Evolutionary conservation across 768 basidiomycete genomes (phyloP).

Genomic region (Auriculariales sp.): DNA sequence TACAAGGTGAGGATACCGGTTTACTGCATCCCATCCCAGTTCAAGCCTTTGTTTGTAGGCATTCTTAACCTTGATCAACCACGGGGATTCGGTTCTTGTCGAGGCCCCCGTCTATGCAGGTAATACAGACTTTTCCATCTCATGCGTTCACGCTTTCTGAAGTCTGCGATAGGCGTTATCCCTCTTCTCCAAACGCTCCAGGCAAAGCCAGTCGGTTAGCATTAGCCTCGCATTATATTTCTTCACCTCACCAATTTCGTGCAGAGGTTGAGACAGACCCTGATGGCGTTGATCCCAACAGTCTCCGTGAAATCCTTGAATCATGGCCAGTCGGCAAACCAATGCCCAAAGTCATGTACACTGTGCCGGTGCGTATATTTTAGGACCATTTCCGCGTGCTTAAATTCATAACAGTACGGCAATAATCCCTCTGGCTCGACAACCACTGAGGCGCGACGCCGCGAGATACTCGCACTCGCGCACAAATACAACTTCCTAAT

Average conservation of each 20-base stretch:
- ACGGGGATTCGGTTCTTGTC: conserved; percentile 67
- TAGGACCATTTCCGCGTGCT: not conserved
- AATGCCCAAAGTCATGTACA: conserved; percentile 70
- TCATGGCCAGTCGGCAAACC: conserved; percentile 60
- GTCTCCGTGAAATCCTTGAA: conserved; percentile 49
- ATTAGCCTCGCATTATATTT: not conserved
- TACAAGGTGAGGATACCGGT: conserved; percentile 45
- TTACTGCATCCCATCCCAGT: not conserved
- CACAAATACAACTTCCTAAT: conserved; percentile 66
- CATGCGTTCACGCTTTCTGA: not conserved
- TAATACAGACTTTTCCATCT: not conserved
- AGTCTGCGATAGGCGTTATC: conserved; percentile 39
- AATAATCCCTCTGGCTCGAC: conserved; percentile 82
- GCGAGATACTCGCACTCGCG: conserved; percentile 58
- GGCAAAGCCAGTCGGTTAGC: conserved; percentile 45
- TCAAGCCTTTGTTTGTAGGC: conserved; percentile 29
- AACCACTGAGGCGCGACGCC: conserved; percentile 49
- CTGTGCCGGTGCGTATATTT: conserved; percentile 42
- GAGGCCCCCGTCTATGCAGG: conserved; percentile 59
- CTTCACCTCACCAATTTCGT: conserved; percentile 4
- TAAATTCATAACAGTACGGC: conserved; percentile 39
- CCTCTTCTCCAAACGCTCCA: conserved; percentile 43
- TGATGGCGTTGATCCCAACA: conserved; percentile 46
- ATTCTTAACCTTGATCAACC: conserved; percentile 53
- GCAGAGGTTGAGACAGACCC: conserved; percentile 69